A percentile compares a stretch with the other conserved stretches of the same genome.
Conservation (phyloP, 176 grass and related monocot species). For the Oryza nivara region DNA sequence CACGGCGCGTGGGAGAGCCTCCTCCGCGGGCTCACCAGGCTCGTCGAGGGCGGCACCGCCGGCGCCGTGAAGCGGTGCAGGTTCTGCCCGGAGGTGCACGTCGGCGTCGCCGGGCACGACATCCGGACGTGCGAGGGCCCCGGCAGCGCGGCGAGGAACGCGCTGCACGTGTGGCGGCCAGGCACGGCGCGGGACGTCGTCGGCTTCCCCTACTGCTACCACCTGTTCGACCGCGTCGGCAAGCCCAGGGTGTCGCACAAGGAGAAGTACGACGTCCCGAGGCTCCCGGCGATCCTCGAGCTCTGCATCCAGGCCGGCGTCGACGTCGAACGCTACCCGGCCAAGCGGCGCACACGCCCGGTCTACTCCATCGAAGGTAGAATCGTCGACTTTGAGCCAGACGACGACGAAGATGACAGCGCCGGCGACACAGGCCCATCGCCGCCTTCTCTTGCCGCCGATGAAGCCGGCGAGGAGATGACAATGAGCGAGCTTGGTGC, state of each 20-base stretch:
- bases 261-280: slow-evolving; percentile 54
- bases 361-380: slow-evolving; percentile 76
- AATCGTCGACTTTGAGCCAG: slow-evolving; percentile 65
- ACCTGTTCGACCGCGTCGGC: slow-evolving; percentile 63
- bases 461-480: background rate
- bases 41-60: slow-evolving; percentile 46
- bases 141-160: slow-evolving; percentile 57
- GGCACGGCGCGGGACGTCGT: slow-evolving; percentile 55
- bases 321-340: slow-evolving; percentile 54
- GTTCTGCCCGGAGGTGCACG: slow-evolving; percentile 66
- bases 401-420: slow-evolving; percentile 29
- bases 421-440: background rate
- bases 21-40: slow-evolving; percentile 32
- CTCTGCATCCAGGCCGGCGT: slow-evolving; percentile 73
- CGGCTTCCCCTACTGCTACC: slow-evolving; percentile 73
- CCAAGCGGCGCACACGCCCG: slow-evolving; percentile 57
- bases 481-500: slow-evolving; percentile 30
- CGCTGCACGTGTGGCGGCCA: slow-evolving; percentile 62
- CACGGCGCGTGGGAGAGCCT: slow-evolving; percentile 52
- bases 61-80: slow-evolving; percentile 52
- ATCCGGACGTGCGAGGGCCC: slow-evolving; percentile 71
- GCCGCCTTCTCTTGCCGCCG: too few relatives aligned
- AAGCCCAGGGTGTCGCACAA: slow-evolving; percentile 73
- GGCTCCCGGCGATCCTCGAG: slow-evolving; percentile 66
- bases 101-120: slow-evolving; percentile 50